Conservation (phyloP, 345 rosid species). For the Lenwebbia sp. region DNA sequence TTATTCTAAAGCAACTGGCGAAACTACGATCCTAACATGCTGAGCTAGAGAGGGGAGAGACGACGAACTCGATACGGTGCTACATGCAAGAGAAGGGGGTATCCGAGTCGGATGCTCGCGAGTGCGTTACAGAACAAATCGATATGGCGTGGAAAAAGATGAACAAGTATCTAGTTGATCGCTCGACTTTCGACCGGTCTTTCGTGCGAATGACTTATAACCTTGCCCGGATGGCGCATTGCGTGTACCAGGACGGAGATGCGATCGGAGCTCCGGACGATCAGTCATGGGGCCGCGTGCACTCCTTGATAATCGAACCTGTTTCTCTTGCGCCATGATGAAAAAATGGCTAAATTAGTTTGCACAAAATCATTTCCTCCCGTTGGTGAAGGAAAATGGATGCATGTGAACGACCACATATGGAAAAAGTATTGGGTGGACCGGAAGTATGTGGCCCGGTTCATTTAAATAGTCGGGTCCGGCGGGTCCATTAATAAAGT, state of each 20-base stretch:
- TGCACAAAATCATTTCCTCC: neutral
- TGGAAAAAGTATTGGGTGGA: neutral
- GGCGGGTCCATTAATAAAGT: neutral
- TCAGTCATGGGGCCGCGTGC: constrained; percentile 7
- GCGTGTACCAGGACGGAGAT: constrained; percentile 25
- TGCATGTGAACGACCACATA: neutral
- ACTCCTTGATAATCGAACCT: constrained; percentile 15
- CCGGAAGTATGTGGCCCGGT: neutral
- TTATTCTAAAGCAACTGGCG: neutral
- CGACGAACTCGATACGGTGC: constrained; percentile 11
- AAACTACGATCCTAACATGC: constrained; percentile 6
- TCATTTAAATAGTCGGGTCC: neutral
- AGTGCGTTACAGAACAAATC: constrained; percentile 6
- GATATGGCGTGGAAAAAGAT: constrained; percentile 20
- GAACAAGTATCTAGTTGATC: constrained; percentile 7
- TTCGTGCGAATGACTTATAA: constrained; percentile 9
- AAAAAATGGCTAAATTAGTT: neutral
- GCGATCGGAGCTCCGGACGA: constrained; percentile 22
- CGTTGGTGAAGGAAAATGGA: neutral
- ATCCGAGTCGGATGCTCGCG: constrained; percentile 9
- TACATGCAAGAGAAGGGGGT: constrained; percentile 19
- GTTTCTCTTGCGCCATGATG: neutral
- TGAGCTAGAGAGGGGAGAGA: constrained; percentile 25
- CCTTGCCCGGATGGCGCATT: constrained; percentile 16
- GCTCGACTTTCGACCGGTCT: neutral